phyloP scores from a whole-genome alignment of 2,329 filamentous ascomycete species.

The Calonectria hawksworthii region DNA sequence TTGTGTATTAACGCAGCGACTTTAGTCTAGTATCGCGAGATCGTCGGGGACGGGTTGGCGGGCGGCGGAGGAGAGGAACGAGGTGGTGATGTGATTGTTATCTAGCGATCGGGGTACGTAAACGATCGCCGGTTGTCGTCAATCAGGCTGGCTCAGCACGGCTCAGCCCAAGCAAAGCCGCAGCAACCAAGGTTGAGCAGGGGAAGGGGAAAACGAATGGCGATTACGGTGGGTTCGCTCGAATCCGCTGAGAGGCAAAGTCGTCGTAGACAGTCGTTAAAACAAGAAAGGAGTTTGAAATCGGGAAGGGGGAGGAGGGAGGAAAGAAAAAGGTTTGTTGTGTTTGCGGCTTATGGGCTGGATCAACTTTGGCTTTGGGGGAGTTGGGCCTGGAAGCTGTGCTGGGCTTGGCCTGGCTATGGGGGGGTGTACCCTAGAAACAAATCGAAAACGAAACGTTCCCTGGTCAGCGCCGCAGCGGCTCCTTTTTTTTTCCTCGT shows the following conservation, averaged over 20 bases:
- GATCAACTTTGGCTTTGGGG: constrained; percentile 9
- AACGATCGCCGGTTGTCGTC: constrained; percentile 18
- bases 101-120: constrained; percentile 12
- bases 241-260: background rate
- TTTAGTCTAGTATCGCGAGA: background rate
- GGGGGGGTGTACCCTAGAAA: constrained; percentile 21
- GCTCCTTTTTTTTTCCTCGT: constrained; percentile 6
- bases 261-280: constrained; percentile 5
- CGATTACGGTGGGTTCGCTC: background rate
- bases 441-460: constrained; percentile 32
- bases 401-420: constrained; percentile 8
- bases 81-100: background rate
- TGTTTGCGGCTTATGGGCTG: constrained; percentile 18
- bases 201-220: background rate
- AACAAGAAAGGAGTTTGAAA: background rate
- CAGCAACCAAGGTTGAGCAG: background rate
- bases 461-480: constrained; percentile 22
- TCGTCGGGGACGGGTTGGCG: background rate
- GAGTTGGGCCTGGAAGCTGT: constrained; percentile 8
- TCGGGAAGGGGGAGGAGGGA: background rate
- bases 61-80: background rate
- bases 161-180: constrained; percentile 1
- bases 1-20: background rate
- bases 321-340: constrained; percentile 8
- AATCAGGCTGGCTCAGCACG: constrained; percentile 16